Conservation (phyloP, 2,329 filamentous ascomycete genomes). For the Fusarium xyrophilum region DNA sequence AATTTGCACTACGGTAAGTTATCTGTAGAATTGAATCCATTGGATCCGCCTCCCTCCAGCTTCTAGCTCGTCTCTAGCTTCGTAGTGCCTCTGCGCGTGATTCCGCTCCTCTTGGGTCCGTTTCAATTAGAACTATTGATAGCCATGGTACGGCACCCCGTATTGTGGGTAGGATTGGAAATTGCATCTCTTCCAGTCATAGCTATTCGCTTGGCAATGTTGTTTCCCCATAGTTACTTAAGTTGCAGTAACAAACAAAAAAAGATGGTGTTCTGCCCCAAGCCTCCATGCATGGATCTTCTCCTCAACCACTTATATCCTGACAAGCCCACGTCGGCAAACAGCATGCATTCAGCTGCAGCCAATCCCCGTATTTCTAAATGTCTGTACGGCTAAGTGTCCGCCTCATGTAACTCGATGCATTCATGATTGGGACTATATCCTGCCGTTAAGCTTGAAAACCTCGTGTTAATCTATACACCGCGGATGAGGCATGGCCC, state of each 20-base stretch:
- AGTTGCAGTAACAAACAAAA: neutral
- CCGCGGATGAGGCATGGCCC: constrained; percentile 22
- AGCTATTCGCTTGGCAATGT: neutral
- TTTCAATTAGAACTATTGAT: constrained; percentile 20
- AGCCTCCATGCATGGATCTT: constrained; percentile 19
- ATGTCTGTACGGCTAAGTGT: constrained; percentile 21
- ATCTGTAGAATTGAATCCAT: neutral
- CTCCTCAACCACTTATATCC: constrained; percentile 17
- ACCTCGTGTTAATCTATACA: constrained; percentile 30
- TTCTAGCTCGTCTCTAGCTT: constrained; percentile 29
- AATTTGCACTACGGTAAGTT: constrained; percentile 1
- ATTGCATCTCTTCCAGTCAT: neutral
- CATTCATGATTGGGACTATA: constrained; percentile 2
- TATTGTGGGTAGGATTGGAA: neutral
- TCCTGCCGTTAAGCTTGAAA: constrained; percentile 13
- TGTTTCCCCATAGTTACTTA: neutral
- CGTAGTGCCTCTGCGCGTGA: constrained; percentile 26
- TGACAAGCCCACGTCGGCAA: constrained; percentile 11
- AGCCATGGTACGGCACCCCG: neutral
- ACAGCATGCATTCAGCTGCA: constrained; percentile 2
- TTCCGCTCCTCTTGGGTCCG: constrained; percentile 6
- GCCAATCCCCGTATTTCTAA: constrained; percentile 22
- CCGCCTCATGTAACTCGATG: constrained; percentile 28
- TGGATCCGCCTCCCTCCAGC: constrained; percentile 3
- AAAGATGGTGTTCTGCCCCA: constrained; percentile 27